These are phyloP conservation scores for Penicillium macrosclerotiorum DNA, from an alignment of 495 filamentous ascomycete species.

Conservation along the genomic window DNA sequence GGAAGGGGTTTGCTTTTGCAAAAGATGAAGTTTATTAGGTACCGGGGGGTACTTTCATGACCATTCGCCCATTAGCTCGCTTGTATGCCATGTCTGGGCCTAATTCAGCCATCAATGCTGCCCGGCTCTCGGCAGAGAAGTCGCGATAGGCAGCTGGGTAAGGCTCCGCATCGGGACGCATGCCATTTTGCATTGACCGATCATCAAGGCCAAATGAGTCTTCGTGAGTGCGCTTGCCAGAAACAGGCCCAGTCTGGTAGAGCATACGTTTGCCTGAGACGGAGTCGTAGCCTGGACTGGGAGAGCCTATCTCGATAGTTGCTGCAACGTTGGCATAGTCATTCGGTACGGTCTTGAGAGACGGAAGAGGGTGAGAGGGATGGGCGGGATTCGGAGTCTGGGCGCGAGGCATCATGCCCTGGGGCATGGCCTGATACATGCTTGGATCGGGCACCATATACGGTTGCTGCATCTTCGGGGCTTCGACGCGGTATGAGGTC, in stretches of 20 bases:
- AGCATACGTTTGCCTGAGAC: conserved; percentile 27
- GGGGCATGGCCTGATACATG: conserved; percentile 27
- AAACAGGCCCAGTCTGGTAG: conserved; percentile 32
- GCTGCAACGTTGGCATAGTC: conserved; percentile 25
- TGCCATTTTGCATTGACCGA: conserved; percentile 48
- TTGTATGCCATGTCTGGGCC: conserved; percentile 50
- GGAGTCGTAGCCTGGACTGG: conserved; percentile 26
- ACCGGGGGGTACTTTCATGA: conserved; percentile 29
- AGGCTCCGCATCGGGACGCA: conserved; percentile 45
- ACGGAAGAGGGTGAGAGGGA: conserved; percentile 21
- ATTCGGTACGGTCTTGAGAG: conserved; percentile 22
- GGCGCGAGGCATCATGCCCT: conserved; percentile 17
- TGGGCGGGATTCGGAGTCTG: conserved; percentile 27
- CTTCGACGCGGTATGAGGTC: conserved; percentile 33
- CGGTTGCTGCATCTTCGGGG: conserved; percentile 23
- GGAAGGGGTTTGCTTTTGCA: neutral
- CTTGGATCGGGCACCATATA: conserved; percentile 29
- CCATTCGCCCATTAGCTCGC: conserved; percentile 45
- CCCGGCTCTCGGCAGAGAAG: conserved; percentile 28
- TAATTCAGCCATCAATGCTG: conserved; percentile 31
- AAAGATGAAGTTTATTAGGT: conserved; percentile 9
- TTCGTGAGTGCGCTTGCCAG: conserved; percentile 40
- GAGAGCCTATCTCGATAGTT: conserved; percentile 22
- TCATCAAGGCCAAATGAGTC: conserved; percentile 44
- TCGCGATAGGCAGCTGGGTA: conserved; percentile 27